Percentiles rank a stretch among this genome's conserved stretches.
Evolutionary conservation across 139 green algal genomes (phyloP).

Genomic region (Chlorella vulgaris): DNA sequence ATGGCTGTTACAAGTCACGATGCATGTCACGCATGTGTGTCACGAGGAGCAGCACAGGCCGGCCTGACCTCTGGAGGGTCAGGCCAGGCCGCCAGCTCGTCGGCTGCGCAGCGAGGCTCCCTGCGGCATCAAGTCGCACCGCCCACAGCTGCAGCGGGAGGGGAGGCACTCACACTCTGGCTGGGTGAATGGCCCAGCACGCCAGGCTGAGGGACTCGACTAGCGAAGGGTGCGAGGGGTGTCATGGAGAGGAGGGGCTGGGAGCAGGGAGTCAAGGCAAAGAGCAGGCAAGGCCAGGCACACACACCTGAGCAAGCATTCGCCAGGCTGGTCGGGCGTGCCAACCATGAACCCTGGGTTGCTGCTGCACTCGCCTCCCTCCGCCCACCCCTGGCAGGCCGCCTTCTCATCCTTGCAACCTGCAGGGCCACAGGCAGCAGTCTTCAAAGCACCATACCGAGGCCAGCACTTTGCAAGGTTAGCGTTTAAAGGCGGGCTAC

Average conservation of each 20-base stretch:
- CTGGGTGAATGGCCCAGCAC: neutral
- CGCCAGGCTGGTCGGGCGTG: constrained; percentile 6
- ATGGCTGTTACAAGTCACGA: too few relatives aligned
- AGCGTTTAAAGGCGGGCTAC: neutral
- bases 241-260: too few relatives aligned
- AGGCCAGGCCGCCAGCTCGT: neutral
- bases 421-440: neutral
- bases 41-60: neutral
- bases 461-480: too few relatives aligned
- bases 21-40: neutral
- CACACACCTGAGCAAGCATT: constrained; percentile 38
- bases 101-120: neutral
- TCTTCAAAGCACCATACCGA: too few relatives aligned
- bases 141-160: constrained; percentile 10
- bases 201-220: too few relatives aligned
- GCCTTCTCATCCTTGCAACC: constrained; percentile 30
- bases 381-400: constrained; percentile 32
- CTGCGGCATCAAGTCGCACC: constrained; percentile 15
- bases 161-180: neutral
- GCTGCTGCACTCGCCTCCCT: constrained; percentile 37
- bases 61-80: neutral
- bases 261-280: too few relatives aligned
- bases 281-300: too few relatives aligned
- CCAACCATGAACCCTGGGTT: constrained; percentile 40
- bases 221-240: too few relatives aligned